Base-by-base conservation (phyloP, 2,329 filamentous ascomycete genomes). In the Hymenoscyphus repandus region DNA sequence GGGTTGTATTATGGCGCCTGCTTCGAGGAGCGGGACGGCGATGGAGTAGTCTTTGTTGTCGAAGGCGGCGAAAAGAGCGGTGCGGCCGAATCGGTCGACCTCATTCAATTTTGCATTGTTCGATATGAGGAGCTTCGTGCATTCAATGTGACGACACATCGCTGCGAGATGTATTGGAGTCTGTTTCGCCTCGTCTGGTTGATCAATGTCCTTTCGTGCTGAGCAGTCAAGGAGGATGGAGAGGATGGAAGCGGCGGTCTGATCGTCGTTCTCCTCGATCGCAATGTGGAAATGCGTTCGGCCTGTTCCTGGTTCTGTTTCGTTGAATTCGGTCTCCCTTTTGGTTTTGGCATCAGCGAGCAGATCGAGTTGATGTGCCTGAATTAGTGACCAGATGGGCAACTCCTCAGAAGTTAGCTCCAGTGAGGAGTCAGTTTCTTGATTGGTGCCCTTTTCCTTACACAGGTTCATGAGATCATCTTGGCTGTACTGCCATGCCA, bases 81-180 rank as follows among this genome's bases (percentile, higher is more conserved):
- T 58, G 27, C 18, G n/a, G 4, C 51, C 47, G 15, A 49, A 56
- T 1, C 33, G n/a, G 31, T 56, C 49, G 10, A 42, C 6, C 34
- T 49, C 45, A 17, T 58, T 43, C 36, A 54, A 41, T n/a, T 50
- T 45, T 1, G 51, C 43, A 5, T 52, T 40, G 15, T 49, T 36
- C 17, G 48, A 45, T 3, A 59, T 34, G 6, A 60, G 50, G 10
- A 53, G 40, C 15, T 53, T 40, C 7, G 47, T 50, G 6, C 49
- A 49, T 22, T 54, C 32, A 1, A 47, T 15, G 38, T 50, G 45
- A 2, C 45, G 42, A 4, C 12, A 22, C 13, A 51, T 17, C 2
- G 51, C 53, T 10, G 57, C 55, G 15, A 56, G 33, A 33, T 60
- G 56, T 4, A 58, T 42, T 17, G 58, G 56, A 5, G 54, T 55